phyloP scores from a whole-genome alignment of 2,329 filamentous ascomycete species.

The Canariomyces notabilis region DNA sequence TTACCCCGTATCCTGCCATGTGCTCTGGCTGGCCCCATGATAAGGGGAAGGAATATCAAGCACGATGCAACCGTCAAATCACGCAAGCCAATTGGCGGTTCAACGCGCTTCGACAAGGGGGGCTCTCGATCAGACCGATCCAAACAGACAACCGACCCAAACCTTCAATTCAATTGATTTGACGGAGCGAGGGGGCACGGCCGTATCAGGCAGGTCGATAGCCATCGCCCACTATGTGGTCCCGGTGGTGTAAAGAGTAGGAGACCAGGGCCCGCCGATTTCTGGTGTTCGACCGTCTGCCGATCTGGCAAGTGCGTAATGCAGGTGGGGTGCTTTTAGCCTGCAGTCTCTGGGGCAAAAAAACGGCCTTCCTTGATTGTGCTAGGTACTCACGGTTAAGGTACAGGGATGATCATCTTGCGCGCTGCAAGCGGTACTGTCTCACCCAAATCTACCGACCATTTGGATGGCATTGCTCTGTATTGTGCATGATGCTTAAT shows the following conservation, averaged over 20 bases:
- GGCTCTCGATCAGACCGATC: background rate
- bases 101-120: background rate
- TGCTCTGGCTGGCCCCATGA: conserved; percentile 7
- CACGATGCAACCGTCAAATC: conserved; percentile 3
- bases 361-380: no score
- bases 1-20: conserved; percentile 5
- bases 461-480: background rate
- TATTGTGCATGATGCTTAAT: no score
- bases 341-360: background rate
- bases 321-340: background rate
- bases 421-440: background rate
- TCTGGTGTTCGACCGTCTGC: conserved; percentile 5
- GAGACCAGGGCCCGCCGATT: conserved; percentile 1
- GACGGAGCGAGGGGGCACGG: conserved; percentile 12
- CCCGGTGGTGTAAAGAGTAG: conserved; percentile 11
- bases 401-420: background rate
- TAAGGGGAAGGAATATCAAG: conserved; percentile 14
- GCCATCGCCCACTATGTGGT: no score
- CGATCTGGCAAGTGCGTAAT: conserved; percentile 6
- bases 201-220: conserved; percentile 27
- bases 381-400: no score
- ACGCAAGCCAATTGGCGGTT: background rate
- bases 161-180: conserved; percentile 23
- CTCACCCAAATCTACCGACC: background rate
- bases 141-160: background rate